Evolutionary conservation across 1,139 yeast genomes (phyloP), one percentile per base, ranked within the genome.

Genomic region (Blastobotrys proliferans): DNA sequence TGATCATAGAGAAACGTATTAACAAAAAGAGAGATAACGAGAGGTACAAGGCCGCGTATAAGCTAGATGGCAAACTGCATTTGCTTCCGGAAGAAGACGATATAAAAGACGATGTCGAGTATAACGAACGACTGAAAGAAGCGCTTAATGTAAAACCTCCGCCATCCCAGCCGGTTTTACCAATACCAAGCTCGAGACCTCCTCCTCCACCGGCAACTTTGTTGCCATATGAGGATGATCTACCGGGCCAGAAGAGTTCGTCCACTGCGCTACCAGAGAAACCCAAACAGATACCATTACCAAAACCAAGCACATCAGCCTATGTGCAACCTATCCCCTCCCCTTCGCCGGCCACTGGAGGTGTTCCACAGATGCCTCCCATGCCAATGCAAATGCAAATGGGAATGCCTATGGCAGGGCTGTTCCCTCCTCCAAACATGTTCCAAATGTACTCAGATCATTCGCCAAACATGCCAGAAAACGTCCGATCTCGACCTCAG

Each of bases 1-100:
- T 46, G 34, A 38, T 38, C 27, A 35, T 56, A 11, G 59, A 57
- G 35, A 48, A 52, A 30, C 44, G 47, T 29, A 37, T 57, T 6
- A 41, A 35, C 21, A 34, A 32, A 25, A 41, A 35, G 29, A 21
- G 49, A 19, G 50, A 46, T 18, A 34, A 35, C 21, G 35, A 29
- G 24, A 38, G 40, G 39, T 28, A 34, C 13, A 46, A 40, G 14
- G 24, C 34, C 10, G 31, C 41, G 17, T 31, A 43, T 25, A 27
- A 40, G 30, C 41, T 36, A 16, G 41, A 45, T 13, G 53, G 51
- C 24, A 41, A 42, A 35, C 36, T 38, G 18, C 50, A 40, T 41
- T 36, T 41, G 25, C 24, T 44, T 19, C 43, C 31, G 18, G 33
- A 34, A 17, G 37, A 38, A 4, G 49, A 40, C 13, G 46, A 35